Percentiles rank a stretch among this genome's conserved stretches.
These are phyloP conservation scores for Yarrowia phangngaensis DNA, from an alignment of 805 yeast species.

Conservation along the genomic window DNA sequence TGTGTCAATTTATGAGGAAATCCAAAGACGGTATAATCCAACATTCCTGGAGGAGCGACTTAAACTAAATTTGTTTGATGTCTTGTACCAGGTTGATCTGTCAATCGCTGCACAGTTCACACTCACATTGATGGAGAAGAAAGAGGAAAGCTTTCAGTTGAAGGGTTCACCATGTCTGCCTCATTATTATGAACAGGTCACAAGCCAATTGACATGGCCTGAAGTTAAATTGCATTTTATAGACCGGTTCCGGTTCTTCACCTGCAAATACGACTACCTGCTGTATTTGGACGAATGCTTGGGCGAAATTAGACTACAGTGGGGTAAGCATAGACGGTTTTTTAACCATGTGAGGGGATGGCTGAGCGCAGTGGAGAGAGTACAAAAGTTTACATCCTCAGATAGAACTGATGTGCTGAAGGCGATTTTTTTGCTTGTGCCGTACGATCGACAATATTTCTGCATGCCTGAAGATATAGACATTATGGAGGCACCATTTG, in stretches of 20 bases:
- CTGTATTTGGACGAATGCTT: constrained; percentile 21
- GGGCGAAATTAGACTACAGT: constrained; percentile 21
- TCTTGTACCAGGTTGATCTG: constrained; percentile 2
- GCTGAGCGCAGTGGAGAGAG: constrained; percentile 8
- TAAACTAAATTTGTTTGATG: constrained; percentile 21
- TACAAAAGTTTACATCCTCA: background rate
- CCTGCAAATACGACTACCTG: constrained; percentile 22
- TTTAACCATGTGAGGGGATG: constrained; percentile 24
- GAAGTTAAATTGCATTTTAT: constrained; percentile 15
- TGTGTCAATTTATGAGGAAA: constrained; percentile 16
- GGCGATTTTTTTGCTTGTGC: constrained; percentile 15
- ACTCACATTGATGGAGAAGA: constrained; percentile 5
- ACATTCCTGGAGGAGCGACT: constrained; percentile 8
- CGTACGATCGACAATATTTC: constrained; percentile 15
- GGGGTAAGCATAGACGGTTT: constrained; percentile 21
- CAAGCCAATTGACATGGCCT: constrained; percentile 12
- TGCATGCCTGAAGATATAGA: constrained; percentile 22
- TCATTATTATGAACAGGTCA: constrained; percentile 21
- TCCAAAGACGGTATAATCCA: constrained; percentile 23
- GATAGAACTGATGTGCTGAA: constrained; percentile 13
- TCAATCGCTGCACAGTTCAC: constrained; percentile 21
- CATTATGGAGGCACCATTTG: constrained; percentile 1
- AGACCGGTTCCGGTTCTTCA: constrained; percentile 18
- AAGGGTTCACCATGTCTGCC: constrained; percentile 18
- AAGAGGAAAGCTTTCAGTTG: background rate